Evolutionary conservation across 495 filamentous ascomycete species (phyloP).

Genomic region (Talaromyces trachyspermus): DNA sequence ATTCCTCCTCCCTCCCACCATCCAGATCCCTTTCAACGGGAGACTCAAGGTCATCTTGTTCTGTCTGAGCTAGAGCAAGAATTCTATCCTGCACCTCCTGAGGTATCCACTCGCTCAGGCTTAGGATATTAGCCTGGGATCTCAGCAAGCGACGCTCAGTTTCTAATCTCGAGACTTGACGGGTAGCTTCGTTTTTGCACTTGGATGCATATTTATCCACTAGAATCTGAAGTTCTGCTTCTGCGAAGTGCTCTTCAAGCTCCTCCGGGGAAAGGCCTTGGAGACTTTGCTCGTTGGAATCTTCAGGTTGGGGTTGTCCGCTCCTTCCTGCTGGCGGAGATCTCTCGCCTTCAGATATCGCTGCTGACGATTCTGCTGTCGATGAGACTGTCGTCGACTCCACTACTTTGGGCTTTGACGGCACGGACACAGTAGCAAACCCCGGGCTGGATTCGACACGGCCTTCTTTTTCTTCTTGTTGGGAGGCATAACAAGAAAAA

Average conservation of each 20-base stretch:
- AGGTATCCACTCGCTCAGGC: conserved; percentile 70
- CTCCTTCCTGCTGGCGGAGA: conserved; percentile 20
- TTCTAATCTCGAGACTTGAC: conserved; percentile 63
- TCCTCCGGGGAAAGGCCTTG: conserved; percentile 68
- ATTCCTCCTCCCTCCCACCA: conserved; percentile 55
- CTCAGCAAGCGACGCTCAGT: conserved; percentile 74
- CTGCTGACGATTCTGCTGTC: conserved; percentile 27
- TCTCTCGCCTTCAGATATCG: conserved; percentile 35
- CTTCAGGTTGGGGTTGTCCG: conserved; percentile 8
- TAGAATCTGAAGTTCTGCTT: conserved; percentile 70
- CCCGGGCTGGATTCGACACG: conserved; percentile 73
- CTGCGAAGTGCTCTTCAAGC: conserved; percentile 73
- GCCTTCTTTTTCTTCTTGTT: conserved; percentile 89
- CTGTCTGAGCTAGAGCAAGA: conserved; percentile 46
- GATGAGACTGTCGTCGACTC: conserved; percentile 24
- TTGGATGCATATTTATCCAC: conserved; percentile 75
- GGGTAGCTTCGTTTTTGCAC: conserved; percentile 55
- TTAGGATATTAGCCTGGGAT: conserved; percentile 60
- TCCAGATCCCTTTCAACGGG: conserved; percentile 20
- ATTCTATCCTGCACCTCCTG: conserved; percentile 70
- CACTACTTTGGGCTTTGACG: conserved; percentile 56
- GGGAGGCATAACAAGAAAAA: no score
- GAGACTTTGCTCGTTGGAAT: conserved; percentile 12
- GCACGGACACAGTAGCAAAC: conserved; percentile 89
- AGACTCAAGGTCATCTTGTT: conserved; percentile 31